These are phyloP conservation scores for Clathrospora elynae DNA, from an alignment of 2,329 filamentous ascomycete species.

Conservation along the genomic window DNA sequence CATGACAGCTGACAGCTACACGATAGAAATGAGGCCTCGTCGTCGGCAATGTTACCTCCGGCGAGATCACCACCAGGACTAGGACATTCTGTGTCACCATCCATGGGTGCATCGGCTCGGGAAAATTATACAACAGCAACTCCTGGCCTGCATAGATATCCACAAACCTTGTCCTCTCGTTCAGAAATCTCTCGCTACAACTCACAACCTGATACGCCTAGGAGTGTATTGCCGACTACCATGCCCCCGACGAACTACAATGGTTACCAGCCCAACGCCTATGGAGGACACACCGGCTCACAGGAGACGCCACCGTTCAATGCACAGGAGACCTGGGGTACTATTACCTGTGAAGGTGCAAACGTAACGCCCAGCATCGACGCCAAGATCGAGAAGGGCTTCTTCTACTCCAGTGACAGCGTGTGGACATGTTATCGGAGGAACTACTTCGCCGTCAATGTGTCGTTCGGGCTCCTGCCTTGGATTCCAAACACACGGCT, in stretches of 20 bases:
- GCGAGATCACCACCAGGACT: slow-evolving; percentile 50
- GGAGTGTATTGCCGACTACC: slow-evolving; percentile 41
- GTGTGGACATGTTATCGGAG: slow-evolving; percentile 93
- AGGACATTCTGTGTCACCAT: slow-evolving; percentile 50
- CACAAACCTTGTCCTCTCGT: slow-evolving; percentile 45
- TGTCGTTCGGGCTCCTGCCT: slow-evolving; percentile 74
- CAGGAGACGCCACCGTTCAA: slow-evolving; percentile 53
- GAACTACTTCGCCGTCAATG: slow-evolving; percentile 88
- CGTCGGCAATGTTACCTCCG: slow-evolving; percentile 55
- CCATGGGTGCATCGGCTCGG: slow-evolving; percentile 49
- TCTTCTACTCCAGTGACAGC: slow-evolving; percentile 74
- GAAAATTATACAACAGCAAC: slow-evolving; percentile 53
- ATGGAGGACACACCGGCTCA: slow-evolving; percentile 22
- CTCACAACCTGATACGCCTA: slow-evolving; percentile 45
- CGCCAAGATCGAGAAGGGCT: slow-evolving; percentile 85
- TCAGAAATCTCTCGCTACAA: slow-evolving; percentile 44
- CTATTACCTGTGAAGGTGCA: slow-evolving; percentile 65
- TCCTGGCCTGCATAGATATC: slow-evolving; percentile 44
- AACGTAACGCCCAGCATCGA: slow-evolving; percentile 73
- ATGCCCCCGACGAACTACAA: slow-evolving; percentile 38
- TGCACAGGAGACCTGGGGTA: slow-evolving; percentile 58
- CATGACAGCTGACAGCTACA: slow-evolving; percentile 49
- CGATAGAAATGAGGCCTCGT: slow-evolving; percentile 53
- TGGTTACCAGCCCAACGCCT: slow-evolving; percentile 23
- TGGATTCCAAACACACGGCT: slow-evolving; percentile 61